A percentile compares a stretch with the other conserved stretches of the same genome.
These are phyloP conservation scores for Tuber microsphaerosporum DNA, from an alignment of 495 filamentous ascomycete species.

Conservation along the genomic window DNA sequence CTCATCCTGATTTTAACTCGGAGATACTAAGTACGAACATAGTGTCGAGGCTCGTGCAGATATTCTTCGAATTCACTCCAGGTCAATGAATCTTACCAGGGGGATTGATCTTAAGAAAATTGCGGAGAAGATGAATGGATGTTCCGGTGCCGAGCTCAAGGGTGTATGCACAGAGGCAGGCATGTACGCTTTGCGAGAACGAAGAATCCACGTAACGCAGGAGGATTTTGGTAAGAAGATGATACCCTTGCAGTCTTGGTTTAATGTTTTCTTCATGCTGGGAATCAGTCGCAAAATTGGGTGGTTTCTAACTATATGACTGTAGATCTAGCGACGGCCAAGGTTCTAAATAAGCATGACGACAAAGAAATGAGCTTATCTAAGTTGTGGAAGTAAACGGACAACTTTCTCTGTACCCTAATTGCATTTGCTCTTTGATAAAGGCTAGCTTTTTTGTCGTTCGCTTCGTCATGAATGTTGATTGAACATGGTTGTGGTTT, in stretches of 20 bases:
- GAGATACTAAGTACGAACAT: constrained; percentile 19
- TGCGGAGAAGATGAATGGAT: constrained; percentile 99
- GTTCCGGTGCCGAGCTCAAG: constrained; percentile 85
- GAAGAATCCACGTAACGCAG: constrained; percentile 95
- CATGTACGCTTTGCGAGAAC: constrained; percentile 93
- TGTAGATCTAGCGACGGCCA: constrained; percentile 79
- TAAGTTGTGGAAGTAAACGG: constrained; percentile 84
- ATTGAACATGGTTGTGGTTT: neutral
- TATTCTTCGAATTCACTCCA: constrained; percentile 91
- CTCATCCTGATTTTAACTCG: neutral
- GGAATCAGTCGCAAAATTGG: neutral
- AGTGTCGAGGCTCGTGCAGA: constrained; percentile 91
- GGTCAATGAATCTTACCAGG: constrained; percentile 96
- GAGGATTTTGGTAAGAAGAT: constrained; percentile 70
- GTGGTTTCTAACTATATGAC: constrained; percentile 4
- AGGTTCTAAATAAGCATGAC: constrained; percentile 99
- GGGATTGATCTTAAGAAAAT: constrained; percentile 98
- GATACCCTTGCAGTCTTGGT: neutral
- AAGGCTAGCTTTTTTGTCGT: neutral
- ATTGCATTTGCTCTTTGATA: neutral
- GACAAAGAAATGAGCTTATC: constrained; percentile 89
- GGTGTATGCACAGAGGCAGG: constrained; percentile 98
- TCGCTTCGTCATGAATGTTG: neutral
- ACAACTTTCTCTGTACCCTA: neutral
- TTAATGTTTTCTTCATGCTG: neutral